Base-by-base conservation (phyloP, 257 asterid species). In the Ilex asprella region DNA sequence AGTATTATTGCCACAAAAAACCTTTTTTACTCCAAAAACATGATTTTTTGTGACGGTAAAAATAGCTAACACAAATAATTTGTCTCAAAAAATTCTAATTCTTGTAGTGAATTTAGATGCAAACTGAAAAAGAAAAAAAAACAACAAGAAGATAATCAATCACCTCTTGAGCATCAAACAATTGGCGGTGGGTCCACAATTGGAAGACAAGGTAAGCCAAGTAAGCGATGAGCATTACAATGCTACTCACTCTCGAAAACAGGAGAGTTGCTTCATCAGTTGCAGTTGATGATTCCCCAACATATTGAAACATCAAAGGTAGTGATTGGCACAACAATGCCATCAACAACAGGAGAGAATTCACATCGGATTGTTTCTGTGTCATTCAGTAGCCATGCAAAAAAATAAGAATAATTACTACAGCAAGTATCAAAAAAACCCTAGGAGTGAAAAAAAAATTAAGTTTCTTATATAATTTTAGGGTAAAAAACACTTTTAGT, bases 321-420 rank as follows among this genome's bases (percentile, higher is more conserved):
- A 92, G 39, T 0, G 78, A 61, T 29, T 92, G 95, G 75, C 99
- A 92, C 32, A 89, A 59, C 60, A 92, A 60, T 49, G 89, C 99
- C 78, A 92, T 56, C 59, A 89, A 35, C 78, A 92, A 61, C 35
- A 92, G 89, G 21, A 78, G 68, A 0, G 83, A 69, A 82, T 85
- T 92, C 31, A 89, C 95, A 50, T 89, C 95, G 1, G 96, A 91
- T 79, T 92, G 97, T 69, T 76, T 92, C 97, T 86, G 88, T 72
- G 27, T 39, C 5, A 59, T 52, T 10, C 16, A 56, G 35, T 11
- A 9, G n/a, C 10, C 21, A 67, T 65, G 21, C 9, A 6, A 52
- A 9, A 44, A 21, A 30, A 56, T 21, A 1, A 46, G 12, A 30
- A 6, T 2, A 30, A 47, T 1, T 21, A 21, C 10, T 53, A 53